Conservation (phyloP, 768 basidiomycete genomes). For the Grammothele lineata region DNA sequence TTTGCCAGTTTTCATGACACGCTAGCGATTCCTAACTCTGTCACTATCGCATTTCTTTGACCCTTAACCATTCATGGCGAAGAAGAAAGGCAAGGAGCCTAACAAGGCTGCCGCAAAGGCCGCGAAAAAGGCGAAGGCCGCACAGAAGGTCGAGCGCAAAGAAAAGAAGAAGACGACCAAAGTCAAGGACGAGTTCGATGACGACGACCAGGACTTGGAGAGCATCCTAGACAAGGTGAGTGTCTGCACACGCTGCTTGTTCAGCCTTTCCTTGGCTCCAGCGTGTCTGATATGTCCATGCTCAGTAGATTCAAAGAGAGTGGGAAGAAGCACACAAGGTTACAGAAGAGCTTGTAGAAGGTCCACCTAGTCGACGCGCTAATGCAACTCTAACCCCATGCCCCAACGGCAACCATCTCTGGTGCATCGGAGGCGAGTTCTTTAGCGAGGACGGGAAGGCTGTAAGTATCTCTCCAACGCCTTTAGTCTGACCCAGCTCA, state of each 20-base stretch:
- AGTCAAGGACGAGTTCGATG: slow-evolving; percentile 46
- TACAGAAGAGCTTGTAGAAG: slow-evolving; percentile 81
- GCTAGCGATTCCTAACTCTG: too few species aligned
- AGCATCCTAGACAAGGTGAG: slow-evolving; percentile 74
- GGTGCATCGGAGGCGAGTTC: slow-evolving; percentile 84
- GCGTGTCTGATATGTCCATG: not conserved
- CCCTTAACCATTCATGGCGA: too few species aligned
- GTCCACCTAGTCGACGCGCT: slow-evolving; percentile 78
- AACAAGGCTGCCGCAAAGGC: slow-evolving; percentile 46
- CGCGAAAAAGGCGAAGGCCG: slow-evolving; percentile 62
- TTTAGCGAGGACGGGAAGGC: slow-evolving; percentile 85
- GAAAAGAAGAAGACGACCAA: slow-evolving; percentile 57
- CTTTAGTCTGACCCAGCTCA: too few species aligned
- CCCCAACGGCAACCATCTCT: slow-evolving; percentile 76
- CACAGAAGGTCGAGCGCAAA: slow-evolving; percentile 66
- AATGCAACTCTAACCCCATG: slow-evolving; percentile 80
- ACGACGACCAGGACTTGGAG: slow-evolving; percentile 78
- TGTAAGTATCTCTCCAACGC: slow-evolving; percentile 34
- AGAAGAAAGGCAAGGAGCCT: slow-evolving; percentile 43
- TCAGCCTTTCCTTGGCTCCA: not conserved
- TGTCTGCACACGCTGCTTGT: not conserved
- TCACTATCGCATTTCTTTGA: too few species aligned
- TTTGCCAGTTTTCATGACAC: too few species aligned
- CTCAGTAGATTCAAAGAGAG: slow-evolving; percentile 69
- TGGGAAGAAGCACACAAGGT: slow-evolving; percentile 81